A percentile compares a stretch with the other conserved stretches of the same genome.
These are phyloP conservation scores for Phytopythium kandeliae DNA, from an alignment of 352 stramenopile species.

Conservation along the genomic window DNA sequence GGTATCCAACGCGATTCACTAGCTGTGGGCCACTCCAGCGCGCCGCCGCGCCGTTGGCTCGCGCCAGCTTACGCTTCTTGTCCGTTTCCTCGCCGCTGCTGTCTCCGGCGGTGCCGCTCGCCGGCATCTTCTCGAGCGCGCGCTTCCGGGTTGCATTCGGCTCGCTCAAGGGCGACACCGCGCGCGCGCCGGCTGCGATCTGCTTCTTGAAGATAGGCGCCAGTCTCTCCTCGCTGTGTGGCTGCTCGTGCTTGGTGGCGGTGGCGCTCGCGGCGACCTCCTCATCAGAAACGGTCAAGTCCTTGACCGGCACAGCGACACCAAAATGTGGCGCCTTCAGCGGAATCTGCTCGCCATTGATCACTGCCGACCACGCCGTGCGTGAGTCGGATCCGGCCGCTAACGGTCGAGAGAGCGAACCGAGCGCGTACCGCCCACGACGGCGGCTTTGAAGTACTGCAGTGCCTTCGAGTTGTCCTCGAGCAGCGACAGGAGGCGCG, in stretches of 20 bases:
- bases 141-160: conserved; percentile 17
- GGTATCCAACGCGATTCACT: conserved; percentile 11
- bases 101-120: conserved; percentile 1
- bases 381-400: too few relatives aligned
- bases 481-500: conserved; percentile 38
- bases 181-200: neutral
- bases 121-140: conserved; percentile 24
- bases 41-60: neutral
- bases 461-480: conserved; percentile 31
- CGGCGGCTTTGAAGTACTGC: conserved; percentile 59
- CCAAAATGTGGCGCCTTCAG: conserved; percentile 32
- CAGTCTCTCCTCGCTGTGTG: conserved; percentile 13
- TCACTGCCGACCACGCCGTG: conserved; percentile 23
- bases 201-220: conserved; percentile 24
- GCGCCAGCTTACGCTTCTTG: conserved; percentile 11
- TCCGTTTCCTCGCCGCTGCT: conserved; percentile 2
- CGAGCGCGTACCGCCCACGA: conserved; percentile 45
- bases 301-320: conserved; percentile 18
- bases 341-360: conserved; percentile 32
- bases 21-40: conserved; percentile 1
- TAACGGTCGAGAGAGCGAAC: too few relatives aligned
- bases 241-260: neutral
- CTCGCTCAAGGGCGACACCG: conserved; percentile 28
- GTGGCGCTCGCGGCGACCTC: neutral
- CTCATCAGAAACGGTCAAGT: conserved; percentile 6